A percentile compares a stretch with the other conserved stretches of the same genome.
These are phyloP conservation scores for Dioscorea zingiberensis DNA, from an alignment of 106 monocot genomes.

Conservation along the genomic window DNA sequence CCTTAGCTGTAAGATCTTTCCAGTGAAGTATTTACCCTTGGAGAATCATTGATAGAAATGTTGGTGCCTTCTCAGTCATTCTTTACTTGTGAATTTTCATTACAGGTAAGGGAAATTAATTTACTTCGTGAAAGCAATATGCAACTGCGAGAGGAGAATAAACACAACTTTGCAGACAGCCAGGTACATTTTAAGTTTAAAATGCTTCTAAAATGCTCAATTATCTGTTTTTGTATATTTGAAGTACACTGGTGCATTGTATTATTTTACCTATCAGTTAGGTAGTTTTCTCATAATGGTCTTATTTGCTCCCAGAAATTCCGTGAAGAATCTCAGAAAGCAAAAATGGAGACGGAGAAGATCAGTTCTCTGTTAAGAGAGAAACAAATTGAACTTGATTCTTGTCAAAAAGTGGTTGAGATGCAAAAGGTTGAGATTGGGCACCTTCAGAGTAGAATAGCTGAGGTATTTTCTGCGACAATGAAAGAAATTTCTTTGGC, in stretches of 20 bases:
- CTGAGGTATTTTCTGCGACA: constrained; percentile 43
- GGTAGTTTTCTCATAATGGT: neutral
- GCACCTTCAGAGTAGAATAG: constrained; percentile 43
- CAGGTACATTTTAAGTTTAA: constrained; percentile 40
- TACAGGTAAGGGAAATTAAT: constrained; percentile 82
- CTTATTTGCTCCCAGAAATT: constrained; percentile 48
- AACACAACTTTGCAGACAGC: constrained; percentile 90
- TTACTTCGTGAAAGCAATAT: constrained; percentile 93
- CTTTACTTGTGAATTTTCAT: neutral
- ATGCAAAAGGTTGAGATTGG: constrained; percentile 41
- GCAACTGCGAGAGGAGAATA: constrained; percentile 93
- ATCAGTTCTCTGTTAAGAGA: constrained; percentile 34
- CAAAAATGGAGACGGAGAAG: constrained; percentile 60
- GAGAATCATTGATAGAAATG: neutral
- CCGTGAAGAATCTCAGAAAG: constrained; percentile 55
- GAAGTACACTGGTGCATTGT: neutral
- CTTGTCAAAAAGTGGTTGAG: constrained; percentile 45
- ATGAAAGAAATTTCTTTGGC: too few species aligned
- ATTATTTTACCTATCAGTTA: neutral
- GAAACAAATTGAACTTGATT: constrained; percentile 47
- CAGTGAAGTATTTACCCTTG: neutral
- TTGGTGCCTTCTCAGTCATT: neutral
- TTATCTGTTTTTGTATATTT: neutral
- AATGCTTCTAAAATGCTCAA: neutral
- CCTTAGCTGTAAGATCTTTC: neutral